Percentiles rank a stretch among this genome's conserved stretches.
Conservation (phyloP, 148 eudicot genomes). For the Fagopyrum tataricum region DNA sequence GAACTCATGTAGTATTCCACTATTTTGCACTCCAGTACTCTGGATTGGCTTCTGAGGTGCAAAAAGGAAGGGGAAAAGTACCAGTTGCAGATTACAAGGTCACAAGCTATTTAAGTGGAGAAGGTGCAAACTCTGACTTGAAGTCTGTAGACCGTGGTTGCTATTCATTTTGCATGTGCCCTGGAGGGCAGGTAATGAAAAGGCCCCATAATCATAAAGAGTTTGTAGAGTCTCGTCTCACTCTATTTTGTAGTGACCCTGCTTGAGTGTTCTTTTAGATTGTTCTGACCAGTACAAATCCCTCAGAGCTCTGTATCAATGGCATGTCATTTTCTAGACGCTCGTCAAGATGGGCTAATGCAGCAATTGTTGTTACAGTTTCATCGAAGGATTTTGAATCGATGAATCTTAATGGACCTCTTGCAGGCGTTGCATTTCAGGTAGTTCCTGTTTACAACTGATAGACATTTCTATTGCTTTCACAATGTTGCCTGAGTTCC, state of each 20-base stretch:
- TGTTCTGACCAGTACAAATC: conserved; percentile 90
- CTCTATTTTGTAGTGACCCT: conserved; percentile 4
- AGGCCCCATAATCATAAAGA: background rate
- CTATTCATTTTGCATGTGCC: conserved; percentile 99
- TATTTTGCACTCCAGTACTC: conserved; percentile 49
- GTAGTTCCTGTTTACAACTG: conserved; percentile 20
- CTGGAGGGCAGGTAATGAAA: conserved; percentile 86
- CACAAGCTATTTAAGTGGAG: conserved; percentile 46
- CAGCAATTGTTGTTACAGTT: conserved; percentile 89
- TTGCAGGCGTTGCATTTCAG: conserved; percentile 92
- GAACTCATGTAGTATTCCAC: background rate
- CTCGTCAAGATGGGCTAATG: conserved; percentile 91
- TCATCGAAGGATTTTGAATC: conserved; percentile 75
- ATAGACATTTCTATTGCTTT: background rate
- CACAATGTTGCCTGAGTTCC: background rate
- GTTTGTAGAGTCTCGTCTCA: background rate
- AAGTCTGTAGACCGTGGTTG: conserved; percentile 50
- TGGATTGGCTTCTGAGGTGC: conserved; percentile 69
- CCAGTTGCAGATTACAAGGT: conserved; percentile 99
- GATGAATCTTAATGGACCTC: conserved; percentile 69
- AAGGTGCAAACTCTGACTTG: conserved; percentile 19
- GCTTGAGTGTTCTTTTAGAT: conserved; percentile 44
- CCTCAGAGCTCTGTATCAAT: conserved; percentile 82
- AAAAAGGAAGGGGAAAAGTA: conserved; percentile 84
- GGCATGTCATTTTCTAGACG: conserved; percentile 98